Base-by-base conservation (phyloP, 140 eudicot species). In the Anethum foeniculum region DNA sequence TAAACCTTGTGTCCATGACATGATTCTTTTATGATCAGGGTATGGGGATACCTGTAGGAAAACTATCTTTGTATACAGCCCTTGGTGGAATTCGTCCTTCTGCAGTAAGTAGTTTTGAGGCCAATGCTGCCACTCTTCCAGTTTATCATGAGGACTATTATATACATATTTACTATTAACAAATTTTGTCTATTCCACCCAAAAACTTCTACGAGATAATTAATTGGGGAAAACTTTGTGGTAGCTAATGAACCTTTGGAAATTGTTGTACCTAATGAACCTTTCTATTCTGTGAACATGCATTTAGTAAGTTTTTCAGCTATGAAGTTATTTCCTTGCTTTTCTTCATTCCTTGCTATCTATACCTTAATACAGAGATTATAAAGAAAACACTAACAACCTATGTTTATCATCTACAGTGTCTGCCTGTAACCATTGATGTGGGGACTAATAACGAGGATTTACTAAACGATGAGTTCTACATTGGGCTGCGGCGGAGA, bases 351-450 rank as follows among this genome's bases (percentile, higher is more conserved):
- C 32, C 9, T 58, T n/a, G 67, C 12, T 23, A 58, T 58, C 69
- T 60, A 23, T n/a, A n/a, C 13, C 28, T n/a, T 28, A 60, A 60
- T 58, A 60, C 13, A 60, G 68, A 62, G 36, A 62, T 62, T 62
- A 27, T 25, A n/a, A 62, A 27, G 2, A 0, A 62, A n/a, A 58
- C 5, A n/a, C 2, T n/a, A n/a, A 62, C 36, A 62, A 25, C 36
- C 27, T 62, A 11, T 76, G n/a, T 23, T 77, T 69, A 47, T 87
- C 15, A 12, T 62, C 19, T 81, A 54, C 90, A 93, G 98, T 93
- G 98, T 81, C 86, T 93, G 85, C 98, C 97, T 4, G 82, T 93
- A 72, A 91, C 98, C 68, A 93, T 93, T 85, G 98, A 93, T 80
- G 98, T 93, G 77, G 98, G 98, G 41, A 93, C 97, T 16, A 91